phyloP scores from a whole-genome alignment of 441 rosid genomes.

The Gossypium trilobum region DNA sequence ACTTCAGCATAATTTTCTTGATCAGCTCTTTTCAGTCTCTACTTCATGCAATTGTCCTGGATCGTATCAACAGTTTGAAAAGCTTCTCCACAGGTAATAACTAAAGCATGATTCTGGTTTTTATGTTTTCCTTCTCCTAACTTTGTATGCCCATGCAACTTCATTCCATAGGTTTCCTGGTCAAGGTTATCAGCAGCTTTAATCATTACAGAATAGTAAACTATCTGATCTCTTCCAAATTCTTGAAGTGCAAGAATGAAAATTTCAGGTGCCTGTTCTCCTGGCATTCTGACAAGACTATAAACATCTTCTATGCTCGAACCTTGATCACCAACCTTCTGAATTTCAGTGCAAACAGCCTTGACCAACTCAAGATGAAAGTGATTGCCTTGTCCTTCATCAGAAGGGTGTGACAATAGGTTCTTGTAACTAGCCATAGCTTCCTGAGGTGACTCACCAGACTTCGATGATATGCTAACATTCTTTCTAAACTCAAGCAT shows the following conservation, averaged over 20 bases:
- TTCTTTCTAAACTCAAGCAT: conserved; percentile 27
- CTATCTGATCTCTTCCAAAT: conserved; percentile 44
- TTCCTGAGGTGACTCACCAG: conserved; percentile 46
- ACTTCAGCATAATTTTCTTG: too few relatives aligned
- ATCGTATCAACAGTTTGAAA: too few relatives aligned
- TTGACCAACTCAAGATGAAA: conserved; percentile 42
- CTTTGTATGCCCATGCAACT: too few relatives aligned
- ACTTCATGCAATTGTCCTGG: too few relatives aligned
- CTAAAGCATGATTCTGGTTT: too few relatives aligned
- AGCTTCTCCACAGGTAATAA: too few relatives aligned
- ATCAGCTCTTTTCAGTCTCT: too few relatives aligned
- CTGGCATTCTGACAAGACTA: conserved; percentile 25
- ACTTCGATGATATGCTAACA: conserved; percentile 30
- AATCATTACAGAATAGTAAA: too few relatives aligned
- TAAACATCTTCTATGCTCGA: conserved; percentile 1
- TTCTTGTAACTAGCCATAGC: conserved; percentile 21
- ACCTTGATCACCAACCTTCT: conserved; percentile 91
- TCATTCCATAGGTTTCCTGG: too few relatives aligned
- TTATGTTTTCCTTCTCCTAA: too few relatives aligned
- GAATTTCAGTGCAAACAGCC: conserved; percentile 44
- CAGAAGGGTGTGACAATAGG: conserved; percentile 31
- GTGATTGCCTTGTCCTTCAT: conserved; percentile 23
- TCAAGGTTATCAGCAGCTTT: too few relatives aligned
- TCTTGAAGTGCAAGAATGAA: conserved; percentile 63
- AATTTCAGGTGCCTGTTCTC: conserved; percentile 31